phyloP scores from a whole-genome alignment of 2,329 filamentous ascomycete genomes.

The Tolypocladium paradoxum region DNA sequence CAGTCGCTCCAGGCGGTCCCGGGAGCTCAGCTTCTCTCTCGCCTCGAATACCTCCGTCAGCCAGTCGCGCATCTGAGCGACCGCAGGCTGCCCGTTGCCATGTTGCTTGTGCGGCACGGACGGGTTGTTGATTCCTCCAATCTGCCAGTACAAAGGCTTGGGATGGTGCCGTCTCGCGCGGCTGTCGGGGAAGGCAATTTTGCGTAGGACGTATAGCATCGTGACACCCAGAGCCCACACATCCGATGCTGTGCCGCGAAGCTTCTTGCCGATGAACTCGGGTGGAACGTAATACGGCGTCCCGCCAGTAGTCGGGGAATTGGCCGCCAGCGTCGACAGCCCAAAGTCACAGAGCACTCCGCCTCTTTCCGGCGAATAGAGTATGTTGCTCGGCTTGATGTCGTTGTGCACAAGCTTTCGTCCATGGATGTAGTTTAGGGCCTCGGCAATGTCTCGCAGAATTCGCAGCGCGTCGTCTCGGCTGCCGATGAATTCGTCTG shows the following conservation, averaged over 20 bases:
- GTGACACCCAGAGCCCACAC: constrained; percentile 51
- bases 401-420: constrained; percentile 48
- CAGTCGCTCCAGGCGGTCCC: constrained; percentile 39
- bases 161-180: constrained; percentile 36
- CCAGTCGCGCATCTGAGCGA: constrained; percentile 45
- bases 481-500: constrained; percentile 38
- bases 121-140: constrained; percentile 41
- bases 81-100: constrained; percentile 29
- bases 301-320: constrained; percentile 39
- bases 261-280: constrained; percentile 46
- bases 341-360: constrained; percentile 52
- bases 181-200: constrained; percentile 43
- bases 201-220: constrained; percentile 48
- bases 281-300: constrained; percentile 53
- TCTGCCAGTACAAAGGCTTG: constrained; percentile 45
- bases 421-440: constrained; percentile 45
- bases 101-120: constrained; percentile 19
- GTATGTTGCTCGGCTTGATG: constrained; percentile 51
- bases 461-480: constrained; percentile 40
- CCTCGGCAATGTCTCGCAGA: constrained; percentile 41
- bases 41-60: constrained; percentile 40
- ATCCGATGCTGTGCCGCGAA: constrained; percentile 43
- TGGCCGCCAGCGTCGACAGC: constrained; percentile 36
- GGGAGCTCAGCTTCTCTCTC: constrained; percentile 31
- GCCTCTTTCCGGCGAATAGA: constrained; percentile 47